Conservation (phyloP, 495 filamentous ascomycete species). For the Aspergillus campestris region DNA sequence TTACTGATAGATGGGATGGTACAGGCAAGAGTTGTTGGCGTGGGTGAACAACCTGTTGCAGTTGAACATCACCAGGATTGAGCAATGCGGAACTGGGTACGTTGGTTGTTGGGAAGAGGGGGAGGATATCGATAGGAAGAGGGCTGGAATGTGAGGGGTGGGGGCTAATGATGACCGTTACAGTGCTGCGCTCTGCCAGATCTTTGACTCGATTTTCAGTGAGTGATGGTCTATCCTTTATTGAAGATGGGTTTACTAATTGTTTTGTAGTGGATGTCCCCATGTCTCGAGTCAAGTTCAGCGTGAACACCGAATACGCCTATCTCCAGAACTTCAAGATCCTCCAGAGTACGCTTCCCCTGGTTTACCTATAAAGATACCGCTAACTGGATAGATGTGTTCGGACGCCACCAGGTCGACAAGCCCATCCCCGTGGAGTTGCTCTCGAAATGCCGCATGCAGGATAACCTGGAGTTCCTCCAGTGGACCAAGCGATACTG, state of each 20-base stretch:
- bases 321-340: slow-evolving; percentile 98
- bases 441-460: slow-evolving; percentile 97
- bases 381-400: slow-evolving; percentile 50
- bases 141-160: too few relatives aligned
- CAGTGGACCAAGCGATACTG: slow-evolving; percentile 95
- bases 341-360: slow-evolving; percentile 80
- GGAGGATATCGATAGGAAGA: slow-evolving; percentile 13
- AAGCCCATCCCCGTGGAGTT: slow-evolving; percentile 79
- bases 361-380: too few relatives aligned
- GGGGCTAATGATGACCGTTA: neutral
- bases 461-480: slow-evolving; percentile 98
- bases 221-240: slow-evolving; percentile 16
- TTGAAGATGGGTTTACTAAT: slow-evolving; percentile 10
- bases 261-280: slow-evolving; percentile 67
- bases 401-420: slow-evolving; percentile 77
- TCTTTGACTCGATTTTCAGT: slow-evolving; percentile 97
- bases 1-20: neutral
- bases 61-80: slow-evolving; percentile 95
- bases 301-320: slow-evolving; percentile 92
- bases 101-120: slow-evolving; percentile 13
- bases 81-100: slow-evolving; percentile 98
- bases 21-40: slow-evolving; percentile 88
- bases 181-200: slow-evolving; percentile 89
- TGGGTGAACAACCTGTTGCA: slow-evolving; percentile 97
- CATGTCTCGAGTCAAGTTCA: slow-evolving; percentile 96